Conservation (phyloP, 1,139 yeast genomes). For the Candida glucosophila region DNA sequence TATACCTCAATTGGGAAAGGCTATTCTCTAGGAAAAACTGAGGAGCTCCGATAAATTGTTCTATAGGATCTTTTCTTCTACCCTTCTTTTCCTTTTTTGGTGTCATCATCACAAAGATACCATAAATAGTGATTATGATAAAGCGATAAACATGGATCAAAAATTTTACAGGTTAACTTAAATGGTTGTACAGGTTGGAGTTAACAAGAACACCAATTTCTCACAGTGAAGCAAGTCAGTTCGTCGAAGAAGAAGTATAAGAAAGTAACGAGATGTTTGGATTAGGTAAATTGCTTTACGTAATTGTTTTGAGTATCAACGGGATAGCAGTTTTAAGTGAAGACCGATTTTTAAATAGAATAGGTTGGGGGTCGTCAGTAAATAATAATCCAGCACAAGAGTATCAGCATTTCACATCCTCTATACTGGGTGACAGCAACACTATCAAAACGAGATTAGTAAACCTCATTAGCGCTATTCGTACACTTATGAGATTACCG, state of each 20-base stretch:
- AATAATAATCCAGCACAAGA: constrained; percentile 12
- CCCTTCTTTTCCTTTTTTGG: constrained; percentile 17
- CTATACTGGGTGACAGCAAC: constrained; percentile 17
- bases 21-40: constrained; percentile 62
- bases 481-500: constrained; percentile 40
- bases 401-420: constrained; percentile 19
- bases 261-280: constrained; percentile 34
- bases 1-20: constrained; percentile 71
- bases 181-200: constrained; percentile 1
- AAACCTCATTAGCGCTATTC: constrained; percentile 36
- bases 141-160: too few species aligned
- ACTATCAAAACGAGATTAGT: constrained; percentile 30
- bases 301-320: constrained; percentile 30
- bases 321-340: constrained; percentile 42
- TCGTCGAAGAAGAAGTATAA: background rate
- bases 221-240: background rate
- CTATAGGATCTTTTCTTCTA: constrained; percentile 56
- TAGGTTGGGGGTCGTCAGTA: constrained; percentile 32
- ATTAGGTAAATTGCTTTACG: constrained; percentile 35
- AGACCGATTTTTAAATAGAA: constrained; percentile 38
- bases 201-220: constrained; percentile 2
- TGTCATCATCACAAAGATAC: constrained; percentile 1
- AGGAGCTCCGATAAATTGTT: constrained; percentile 51
- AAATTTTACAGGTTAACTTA: constrained; percentile 1
- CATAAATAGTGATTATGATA: too few species aligned